Evolutionary conservation across 371 early-diverging fungal species (phyloP).

Genomic region (Saksenaea vasiformis): DNA sequence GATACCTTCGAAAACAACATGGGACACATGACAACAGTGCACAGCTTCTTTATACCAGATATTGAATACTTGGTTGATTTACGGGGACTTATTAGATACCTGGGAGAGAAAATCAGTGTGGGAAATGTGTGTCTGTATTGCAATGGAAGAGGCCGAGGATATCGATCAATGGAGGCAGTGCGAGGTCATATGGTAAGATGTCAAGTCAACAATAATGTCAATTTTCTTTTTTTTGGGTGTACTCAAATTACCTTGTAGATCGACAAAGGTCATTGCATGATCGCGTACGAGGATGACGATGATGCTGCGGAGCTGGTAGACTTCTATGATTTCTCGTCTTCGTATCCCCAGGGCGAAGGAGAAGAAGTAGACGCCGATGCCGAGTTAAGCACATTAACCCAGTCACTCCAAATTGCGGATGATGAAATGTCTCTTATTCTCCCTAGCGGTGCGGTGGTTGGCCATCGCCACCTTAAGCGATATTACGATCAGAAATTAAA

Average conservation of each 20-base stretch:
- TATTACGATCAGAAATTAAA: slow-evolving; percentile 89
- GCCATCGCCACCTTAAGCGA: slow-evolving; percentile 79
- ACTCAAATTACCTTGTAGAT: slow-evolving; percentile 31
- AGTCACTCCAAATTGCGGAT: slow-evolving; percentile 49
- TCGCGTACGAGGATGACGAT: slow-evolving; percentile 87
- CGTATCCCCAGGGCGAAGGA: slow-evolving; percentile 47
- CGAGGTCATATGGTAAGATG: slow-evolving; percentile 87
- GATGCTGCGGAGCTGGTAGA: slow-evolving; percentile 90
- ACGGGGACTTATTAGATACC: slow-evolving; percentile 84
- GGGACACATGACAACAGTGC: slow-evolving; percentile 87
- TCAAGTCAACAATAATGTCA: neutral
- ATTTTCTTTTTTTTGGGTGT: too few relatives aligned
- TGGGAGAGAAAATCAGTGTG: slow-evolving; percentile 92
- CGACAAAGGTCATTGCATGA: slow-evolving; percentile 94
- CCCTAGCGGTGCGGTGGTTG: slow-evolving; percentile 82
- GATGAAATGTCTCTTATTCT: slow-evolving; percentile 85
- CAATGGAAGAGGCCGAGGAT: slow-evolving; percentile 86
- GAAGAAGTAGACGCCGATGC: slow-evolving; percentile 62
- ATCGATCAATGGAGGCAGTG: slow-evolving; percentile 89
- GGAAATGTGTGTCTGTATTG: slow-evolving; percentile 95
- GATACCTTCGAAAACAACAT: slow-evolving; percentile 81
- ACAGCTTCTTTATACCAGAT: slow-evolving; percentile 96
- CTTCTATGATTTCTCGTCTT: slow-evolving; percentile 84
- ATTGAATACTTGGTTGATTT: slow-evolving; percentile 89
- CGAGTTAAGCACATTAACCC: slow-evolving; percentile 38